Conservation (phyloP, 108 stramenopile genomes). For the Mediolabrus comicus region DNA sequence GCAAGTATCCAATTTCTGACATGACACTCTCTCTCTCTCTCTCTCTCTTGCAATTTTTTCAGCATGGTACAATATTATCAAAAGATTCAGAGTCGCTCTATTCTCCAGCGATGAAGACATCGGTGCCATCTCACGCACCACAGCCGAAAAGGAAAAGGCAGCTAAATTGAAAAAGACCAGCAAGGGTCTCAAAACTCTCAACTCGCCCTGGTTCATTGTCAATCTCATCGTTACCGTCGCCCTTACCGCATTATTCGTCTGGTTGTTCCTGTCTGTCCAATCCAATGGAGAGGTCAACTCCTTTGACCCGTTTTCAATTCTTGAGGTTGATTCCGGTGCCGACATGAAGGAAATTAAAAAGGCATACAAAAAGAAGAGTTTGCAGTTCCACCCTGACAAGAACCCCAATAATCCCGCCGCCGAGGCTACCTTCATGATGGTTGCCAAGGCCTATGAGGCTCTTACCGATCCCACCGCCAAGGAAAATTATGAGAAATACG, state of each 20-base stretch:
- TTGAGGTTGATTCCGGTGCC: constrained; percentile 74
- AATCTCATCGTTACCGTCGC: constrained; percentile 67
- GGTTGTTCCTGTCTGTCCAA: constrained; percentile 63
- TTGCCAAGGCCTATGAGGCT: constrained; percentile 94
- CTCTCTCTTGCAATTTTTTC: not conserved
- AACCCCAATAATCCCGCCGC: constrained; percentile 89
- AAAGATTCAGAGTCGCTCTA: constrained; percentile 55
- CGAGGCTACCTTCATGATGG: constrained; percentile 95
- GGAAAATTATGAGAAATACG: constrained; percentile 96
- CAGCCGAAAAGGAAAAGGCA: constrained; percentile 86
- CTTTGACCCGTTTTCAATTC: constrained; percentile 92
- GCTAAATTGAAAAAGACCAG: constrained; percentile 71
- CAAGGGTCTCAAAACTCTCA: constrained; percentile 64
- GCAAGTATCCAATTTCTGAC: constrained; percentile 2
- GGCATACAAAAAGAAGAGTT: constrained; percentile 79
- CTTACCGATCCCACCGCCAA: constrained; percentile 87
- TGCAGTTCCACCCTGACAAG: constrained; percentile 94
- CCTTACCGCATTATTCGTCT: constrained; percentile 67
- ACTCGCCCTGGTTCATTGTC: constrained; percentile 62
- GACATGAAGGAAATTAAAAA: constrained; percentile 89
- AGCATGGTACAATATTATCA: constrained; percentile 84
- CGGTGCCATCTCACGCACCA: constrained; percentile 83
- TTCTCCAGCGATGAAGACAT: constrained; percentile 71
- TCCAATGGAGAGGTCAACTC: constrained; percentile 86
- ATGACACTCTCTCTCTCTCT: not conserved